Evolutionary conservation across 2,329 filamentous ascomycete genomes (phyloP), one percentile per base, ranked within the genome.

Genomic region (Phoma sp.): DNA sequence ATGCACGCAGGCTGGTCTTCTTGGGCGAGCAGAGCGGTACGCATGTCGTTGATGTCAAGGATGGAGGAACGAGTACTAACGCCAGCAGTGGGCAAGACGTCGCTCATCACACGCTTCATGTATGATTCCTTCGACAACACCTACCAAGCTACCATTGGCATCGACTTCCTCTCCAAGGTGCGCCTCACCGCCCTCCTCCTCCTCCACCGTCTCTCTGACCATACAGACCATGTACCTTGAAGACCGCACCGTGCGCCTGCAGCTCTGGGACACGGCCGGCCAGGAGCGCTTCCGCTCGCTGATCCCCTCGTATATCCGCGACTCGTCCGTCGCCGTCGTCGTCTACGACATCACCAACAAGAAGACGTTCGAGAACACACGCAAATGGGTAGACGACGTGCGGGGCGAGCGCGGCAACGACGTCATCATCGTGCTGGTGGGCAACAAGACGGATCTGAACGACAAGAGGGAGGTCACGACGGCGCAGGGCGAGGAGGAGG

Each of bases 41-140:
- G 87, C 76, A 51, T 9, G 4, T 7, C 7, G 25, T 7, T 15
- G 5, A 20, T 12, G 18, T 4, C 4, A n/a, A 15, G 26, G 15
- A 10, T 25, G 15, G 10, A 23, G 18, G 1, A 11, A 3, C 9
- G 26, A 14, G 15, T 20, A 18, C 34, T 46, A 38, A 32, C 42
- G 18, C 42, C 20, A 38, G 58, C 76, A 98, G 95, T 99, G 69
- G 95, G 95, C 75, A 99, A 99, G 82, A 99, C 95, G 26, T 99
- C 95, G 59, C 81, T 99, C 69, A 99, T 99, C 76, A 99, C 95
- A 64, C 89, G 95, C 62, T 99, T 99, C 83, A 99, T 99, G 95
- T 99, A 99, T 84, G 95, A 99, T 79, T 98, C 95, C 40, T 99
- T 99, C 83, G 95, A 99, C 83, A 97, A 96, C 80, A 98, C 93